These are phyloP conservation scores for Xylariaceae sp. DNA, from an alignment of 2,329 filamentous ascomycete species.

Conservation along the genomic window DNA sequence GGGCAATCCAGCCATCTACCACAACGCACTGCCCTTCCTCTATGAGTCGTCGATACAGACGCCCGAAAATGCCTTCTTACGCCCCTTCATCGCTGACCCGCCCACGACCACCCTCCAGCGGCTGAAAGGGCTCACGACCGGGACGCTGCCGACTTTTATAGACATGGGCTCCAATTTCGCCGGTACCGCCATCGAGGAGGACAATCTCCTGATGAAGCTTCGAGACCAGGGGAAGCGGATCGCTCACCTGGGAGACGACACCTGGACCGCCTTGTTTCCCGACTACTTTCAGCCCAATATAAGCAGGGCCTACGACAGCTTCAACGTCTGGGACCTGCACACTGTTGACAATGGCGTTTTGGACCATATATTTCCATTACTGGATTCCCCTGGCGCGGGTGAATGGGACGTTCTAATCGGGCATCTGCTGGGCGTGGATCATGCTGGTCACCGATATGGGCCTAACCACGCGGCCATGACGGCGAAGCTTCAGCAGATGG, in stretches of 20 bases:
- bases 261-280: slow-evolving; percentile 89
- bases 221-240: slow-evolving; percentile 61
- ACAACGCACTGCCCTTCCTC: slow-evolving; percentile 80
- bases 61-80: slow-evolving; percentile 77
- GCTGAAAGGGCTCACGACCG: slow-evolving; percentile 89
- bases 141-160: slow-evolving; percentile 88
- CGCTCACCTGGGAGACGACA: slow-evolving; percentile 95
- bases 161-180: slow-evolving; percentile 93
- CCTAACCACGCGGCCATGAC: slow-evolving; percentile 90
- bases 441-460: slow-evolving; percentile 93
- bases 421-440: slow-evolving; percentile 91
- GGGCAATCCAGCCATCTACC: slow-evolving; percentile 56
- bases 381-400: slow-evolving; percentile 54
- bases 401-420: slow-evolving; percentile 94
- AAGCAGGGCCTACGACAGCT: slow-evolving; percentile 86
- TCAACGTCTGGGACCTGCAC: slow-evolving; percentile 97
- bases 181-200: slow-evolving; percentile 90
- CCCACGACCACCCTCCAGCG: slow-evolving; percentile 90
- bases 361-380: slow-evolving; percentile 79
- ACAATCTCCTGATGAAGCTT: slow-evolving; percentile 65
- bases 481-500: slow-evolving; percentile 86
- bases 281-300: slow-evolving; percentile 85
- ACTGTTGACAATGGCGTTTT: slow-evolving; percentile 94
- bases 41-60: slow-evolving; percentile 70
- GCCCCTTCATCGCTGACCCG: slow-evolving; percentile 94